These are phyloP conservation scores for Cryphonectria parasitica DNA, from an alignment of 2,329 filamentous ascomycete species.

Conservation along the genomic window DNA sequence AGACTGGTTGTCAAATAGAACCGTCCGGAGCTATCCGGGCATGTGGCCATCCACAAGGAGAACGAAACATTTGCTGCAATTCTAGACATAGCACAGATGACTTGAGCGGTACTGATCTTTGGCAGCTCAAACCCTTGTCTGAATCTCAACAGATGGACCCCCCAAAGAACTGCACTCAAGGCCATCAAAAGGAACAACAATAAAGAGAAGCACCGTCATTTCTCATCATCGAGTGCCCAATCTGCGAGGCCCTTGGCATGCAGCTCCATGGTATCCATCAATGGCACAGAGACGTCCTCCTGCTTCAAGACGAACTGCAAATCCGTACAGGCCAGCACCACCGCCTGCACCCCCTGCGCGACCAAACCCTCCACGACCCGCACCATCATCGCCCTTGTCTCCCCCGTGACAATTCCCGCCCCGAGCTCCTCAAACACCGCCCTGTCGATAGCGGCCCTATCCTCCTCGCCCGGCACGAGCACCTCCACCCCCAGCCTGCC, in stretches of 20 bases:
- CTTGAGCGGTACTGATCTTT: background rate
- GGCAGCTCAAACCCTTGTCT: background rate
- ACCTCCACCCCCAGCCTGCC: constrained; percentile 28
- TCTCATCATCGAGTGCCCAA: constrained; percentile 16
- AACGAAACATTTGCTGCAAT: background rate
- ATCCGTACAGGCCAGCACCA: constrained; percentile 31
- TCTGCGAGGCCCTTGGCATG: constrained; percentile 30
- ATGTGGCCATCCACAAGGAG: background rate
- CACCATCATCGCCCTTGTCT: constrained; percentile 21
- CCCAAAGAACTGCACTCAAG: background rate
- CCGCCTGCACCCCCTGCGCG: constrained; percentile 26
- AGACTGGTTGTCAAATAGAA: background rate
- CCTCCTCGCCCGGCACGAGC: constrained; percentile 25
- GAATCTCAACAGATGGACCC: background rate
- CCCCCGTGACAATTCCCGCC: constrained; percentile 19
- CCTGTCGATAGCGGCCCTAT: constrained; percentile 22
- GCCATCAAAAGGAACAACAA: background rate
- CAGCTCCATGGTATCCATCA: constrained; percentile 31
- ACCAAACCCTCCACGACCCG: constrained; percentile 18
- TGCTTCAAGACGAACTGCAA: constrained; percentile 29
- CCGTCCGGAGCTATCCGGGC: background rate
- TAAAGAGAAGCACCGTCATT: background rate
- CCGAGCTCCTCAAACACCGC: constrained; percentile 30
- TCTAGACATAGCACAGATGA: background rate
- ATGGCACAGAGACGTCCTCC: constrained; percentile 23